Evolutionary conservation across 148 eudicot genomes (phyloP).

Genomic region (Rhododendron kiyosumense): DNA sequence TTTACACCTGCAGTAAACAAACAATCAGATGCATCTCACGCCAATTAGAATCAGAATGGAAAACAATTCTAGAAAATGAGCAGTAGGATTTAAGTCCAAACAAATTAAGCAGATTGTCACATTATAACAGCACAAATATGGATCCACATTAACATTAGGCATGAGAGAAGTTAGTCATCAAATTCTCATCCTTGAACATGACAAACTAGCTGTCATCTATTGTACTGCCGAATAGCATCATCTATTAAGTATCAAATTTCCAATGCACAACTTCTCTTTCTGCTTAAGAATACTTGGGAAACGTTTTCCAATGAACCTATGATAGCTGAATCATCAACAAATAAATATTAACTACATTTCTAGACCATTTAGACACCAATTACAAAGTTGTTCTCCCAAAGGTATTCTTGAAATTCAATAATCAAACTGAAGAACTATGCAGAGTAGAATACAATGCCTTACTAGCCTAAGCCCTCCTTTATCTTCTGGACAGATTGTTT

Average conservation of each 20-base stretch:
- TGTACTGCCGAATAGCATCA: neutral
- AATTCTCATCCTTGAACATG: neutral
- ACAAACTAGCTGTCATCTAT: neutral
- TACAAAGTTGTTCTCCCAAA: neutral
- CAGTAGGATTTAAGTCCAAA: neutral
- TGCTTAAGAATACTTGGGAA: neutral
- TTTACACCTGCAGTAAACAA: constrained; percentile 27
- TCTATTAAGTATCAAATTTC: neutral
- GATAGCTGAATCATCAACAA: neutral
- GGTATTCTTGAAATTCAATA: neutral
- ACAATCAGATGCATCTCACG: neutral
- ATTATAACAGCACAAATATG: neutral
- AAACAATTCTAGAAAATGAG: neutral
- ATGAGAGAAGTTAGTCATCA: neutral
- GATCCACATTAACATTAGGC: neutral
- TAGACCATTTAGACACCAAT: neutral
- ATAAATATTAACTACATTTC: neutral
- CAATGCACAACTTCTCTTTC: neutral
- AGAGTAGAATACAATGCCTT: neutral
- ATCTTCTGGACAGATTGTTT: neutral
- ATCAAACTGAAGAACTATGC: neutral
- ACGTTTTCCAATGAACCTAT: neutral
- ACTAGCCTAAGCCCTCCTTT: neutral
- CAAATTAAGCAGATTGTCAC: neutral
- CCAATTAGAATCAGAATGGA: neutral